Evolutionary conservation across 2,329 filamentous ascomycete species (phyloP).

Genomic region (Fusarium sp.): DNA sequence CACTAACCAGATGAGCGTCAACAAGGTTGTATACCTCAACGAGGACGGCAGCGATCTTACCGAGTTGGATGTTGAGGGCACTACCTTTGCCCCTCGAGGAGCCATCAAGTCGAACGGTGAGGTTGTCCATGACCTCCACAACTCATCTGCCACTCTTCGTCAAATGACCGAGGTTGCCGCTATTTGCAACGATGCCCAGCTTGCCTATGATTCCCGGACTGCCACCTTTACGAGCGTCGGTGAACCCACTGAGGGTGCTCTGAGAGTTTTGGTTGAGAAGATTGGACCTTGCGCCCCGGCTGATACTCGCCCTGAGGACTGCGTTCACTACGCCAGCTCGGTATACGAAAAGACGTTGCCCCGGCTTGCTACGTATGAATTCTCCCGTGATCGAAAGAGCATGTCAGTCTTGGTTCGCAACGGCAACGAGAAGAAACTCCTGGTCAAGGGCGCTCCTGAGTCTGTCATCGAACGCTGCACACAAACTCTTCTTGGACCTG

Average conservation of each 20-base stretch:
- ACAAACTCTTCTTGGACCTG: conserved; percentile 79
- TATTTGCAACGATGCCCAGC: conserved; percentile 88
- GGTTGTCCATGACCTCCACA: conserved; percentile 74
- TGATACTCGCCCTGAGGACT: conserved; percentile 66
- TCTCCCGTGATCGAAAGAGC: conserved; percentile 97
- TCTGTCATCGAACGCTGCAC: conserved; percentile 94
- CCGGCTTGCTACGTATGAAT: conserved; percentile 90
- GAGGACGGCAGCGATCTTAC: conserved; percentile 79
- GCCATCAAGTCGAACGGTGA: conserved; percentile 77
- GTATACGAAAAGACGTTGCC: conserved; percentile 83
- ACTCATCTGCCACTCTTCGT: conserved; percentile 79
- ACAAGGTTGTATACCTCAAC: conserved; percentile 87
- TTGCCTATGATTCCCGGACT: conserved; percentile 84
- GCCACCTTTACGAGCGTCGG: conserved; percentile 85
- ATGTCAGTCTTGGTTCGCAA: conserved; percentile 94
- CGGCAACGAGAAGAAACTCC: conserved; percentile 78
- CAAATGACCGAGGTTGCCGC: conserved; percentile 80
- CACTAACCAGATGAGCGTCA: conserved; percentile 99
- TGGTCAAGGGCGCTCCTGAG: conserved; percentile 97
- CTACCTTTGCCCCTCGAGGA: conserved; percentile 89
- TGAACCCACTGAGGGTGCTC: conserved; percentile 93
- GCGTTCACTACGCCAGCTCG: conserved; percentile 84
- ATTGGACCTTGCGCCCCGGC: conserved; percentile 81
- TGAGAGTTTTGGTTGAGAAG: conserved; percentile 93
- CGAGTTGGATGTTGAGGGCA: conserved; percentile 91